Percentiles rank a stretch among this genome's conserved stretches.
These are phyloP conservation scores for Avena eriantha DNA, from an alignment of 176 grass and related monocot genomes.

Conservation along the genomic window DNA sequence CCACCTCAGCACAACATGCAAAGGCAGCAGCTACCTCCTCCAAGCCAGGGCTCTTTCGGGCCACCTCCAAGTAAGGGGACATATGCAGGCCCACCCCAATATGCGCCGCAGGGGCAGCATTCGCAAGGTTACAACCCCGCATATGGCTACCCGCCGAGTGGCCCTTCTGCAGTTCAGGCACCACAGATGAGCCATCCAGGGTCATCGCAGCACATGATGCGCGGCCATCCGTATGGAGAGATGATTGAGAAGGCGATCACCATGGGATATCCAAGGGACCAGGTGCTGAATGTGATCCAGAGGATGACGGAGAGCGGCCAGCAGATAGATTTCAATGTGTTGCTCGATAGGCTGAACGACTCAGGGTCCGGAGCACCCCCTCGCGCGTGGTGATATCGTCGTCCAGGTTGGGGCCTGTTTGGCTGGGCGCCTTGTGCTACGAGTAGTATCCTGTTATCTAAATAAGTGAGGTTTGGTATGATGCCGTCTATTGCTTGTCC, in stretches of 20 bases:
- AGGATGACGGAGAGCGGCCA: slow-evolving; percentile 76
- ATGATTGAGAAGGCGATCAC: slow-evolving; percentile 85
- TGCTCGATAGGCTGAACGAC: slow-evolving; percentile 90
- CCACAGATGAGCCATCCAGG: slow-evolving; percentile 49
- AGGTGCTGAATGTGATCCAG: slow-evolving; percentile 63
- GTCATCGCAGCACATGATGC: slow-evolving; percentile 48
- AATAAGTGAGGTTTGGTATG: slow-evolving; percentile 51
- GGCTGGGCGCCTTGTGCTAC: not conserved
- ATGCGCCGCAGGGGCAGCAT: slow-evolving; percentile 55
- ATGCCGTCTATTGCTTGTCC: slow-evolving; percentile 29
- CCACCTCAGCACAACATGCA: slow-evolving; percentile 54
- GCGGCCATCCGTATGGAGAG: slow-evolving; percentile 67
- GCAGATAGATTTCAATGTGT: slow-evolving; percentile 79
- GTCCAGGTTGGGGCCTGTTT: not conserved
- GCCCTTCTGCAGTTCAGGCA: slow-evolving; percentile 45
- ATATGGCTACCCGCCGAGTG: slow-evolving; percentile 48
- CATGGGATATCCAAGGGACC: slow-evolving; percentile 94
- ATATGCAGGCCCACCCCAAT: slow-evolving; percentile 60
- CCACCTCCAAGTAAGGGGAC: slow-evolving; percentile 57
- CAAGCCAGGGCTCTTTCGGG: slow-evolving; percentile 59
- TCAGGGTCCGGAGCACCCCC: slow-evolving; percentile 50
- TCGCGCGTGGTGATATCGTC: slow-evolving; percentile 64
- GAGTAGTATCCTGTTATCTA: slow-evolving; percentile 38
- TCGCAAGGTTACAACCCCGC: slow-evolving; percentile 51
- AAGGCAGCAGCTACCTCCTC: slow-evolving; percentile 59